These are phyloP conservation scores for Curvularia hawaiiensis DNA, from an alignment of 2,329 filamentous ascomycete species.

Conservation along the genomic window DNA sequence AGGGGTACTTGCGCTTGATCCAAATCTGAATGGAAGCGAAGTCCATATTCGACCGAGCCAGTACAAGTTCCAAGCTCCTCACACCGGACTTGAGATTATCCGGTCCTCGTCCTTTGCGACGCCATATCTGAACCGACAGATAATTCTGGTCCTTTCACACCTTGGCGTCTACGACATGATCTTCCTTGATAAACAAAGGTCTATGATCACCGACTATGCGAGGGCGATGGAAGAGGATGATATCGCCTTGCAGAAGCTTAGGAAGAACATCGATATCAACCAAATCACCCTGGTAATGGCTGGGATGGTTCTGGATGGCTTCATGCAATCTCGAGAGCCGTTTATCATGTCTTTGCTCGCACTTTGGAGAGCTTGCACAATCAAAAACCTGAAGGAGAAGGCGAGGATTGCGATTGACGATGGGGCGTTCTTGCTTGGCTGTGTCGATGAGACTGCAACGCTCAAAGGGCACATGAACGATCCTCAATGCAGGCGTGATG, in stretches of 20 bases:
- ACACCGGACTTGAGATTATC: conserved; percentile 82
- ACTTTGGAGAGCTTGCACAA: conserved; percentile 86
- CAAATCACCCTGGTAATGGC: conserved; percentile 77
- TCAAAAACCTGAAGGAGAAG: conserved; percentile 92
- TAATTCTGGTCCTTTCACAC: conserved; percentile 81
- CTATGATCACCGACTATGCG: conserved; percentile 72
- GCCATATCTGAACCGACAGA: conserved; percentile 86
- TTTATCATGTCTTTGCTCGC: conserved; percentile 80
- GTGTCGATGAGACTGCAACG: conserved; percentile 80
- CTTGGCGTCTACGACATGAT: conserved; percentile 72
- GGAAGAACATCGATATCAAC: conserved; percentile 82
- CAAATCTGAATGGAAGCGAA: conserved; percentile 67
- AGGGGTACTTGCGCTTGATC: conserved; percentile 80
- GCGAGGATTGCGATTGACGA: conserved; percentile 81
- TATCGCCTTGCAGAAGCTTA: conserved; percentile 70
- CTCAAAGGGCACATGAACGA: conserved; percentile 72
- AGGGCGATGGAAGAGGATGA: conserved; percentile 69
- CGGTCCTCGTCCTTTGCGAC: conserved; percentile 75
- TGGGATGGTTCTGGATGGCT: conserved; percentile 77
- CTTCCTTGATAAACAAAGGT: conserved; percentile 70
- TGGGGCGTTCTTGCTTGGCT: conserved; percentile 86
- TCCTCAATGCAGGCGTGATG: conserved; percentile 51
- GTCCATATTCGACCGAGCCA: conserved; percentile 85
- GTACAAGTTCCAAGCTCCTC: conserved; percentile 77
- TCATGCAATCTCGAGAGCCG: conserved; percentile 75